Conservation (phyloP, 208 protist species). For the Crithidia expoeki region DNA sequence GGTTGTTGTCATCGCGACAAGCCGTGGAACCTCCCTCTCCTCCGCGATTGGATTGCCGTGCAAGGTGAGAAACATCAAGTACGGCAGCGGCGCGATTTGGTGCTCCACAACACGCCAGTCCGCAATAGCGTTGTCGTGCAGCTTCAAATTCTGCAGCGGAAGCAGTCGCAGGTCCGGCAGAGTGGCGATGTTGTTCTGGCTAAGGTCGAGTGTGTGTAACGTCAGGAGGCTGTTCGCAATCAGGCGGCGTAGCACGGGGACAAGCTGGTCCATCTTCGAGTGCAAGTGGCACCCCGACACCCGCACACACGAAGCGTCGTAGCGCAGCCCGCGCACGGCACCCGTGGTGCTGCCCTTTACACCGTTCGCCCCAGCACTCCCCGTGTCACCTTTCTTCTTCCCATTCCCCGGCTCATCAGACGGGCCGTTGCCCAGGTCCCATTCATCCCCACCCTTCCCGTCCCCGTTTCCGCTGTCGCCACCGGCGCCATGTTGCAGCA, state of each 20-base stretch:
- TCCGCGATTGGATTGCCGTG: slow-evolving; percentile 87
- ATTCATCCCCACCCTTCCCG: slow-evolving; percentile 4
- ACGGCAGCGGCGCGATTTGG: slow-evolving; percentile 65
- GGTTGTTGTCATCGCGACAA: not conserved
- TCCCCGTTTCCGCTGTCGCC: slow-evolving; percentile 3
- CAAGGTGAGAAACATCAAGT: slow-evolving; percentile 62
- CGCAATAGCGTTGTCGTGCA: slow-evolving; percentile 79
- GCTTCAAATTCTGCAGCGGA: slow-evolving; percentile 69
- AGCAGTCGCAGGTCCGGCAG: slow-evolving; percentile 73
- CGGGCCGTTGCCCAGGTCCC: slow-evolving; percentile 2
- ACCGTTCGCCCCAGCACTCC: not conserved
- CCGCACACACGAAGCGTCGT: slow-evolving; percentile 73
- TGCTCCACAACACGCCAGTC: slow-evolving; percentile 77
- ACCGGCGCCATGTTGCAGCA: slow-evolving; percentile 32
- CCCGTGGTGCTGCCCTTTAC: no score
- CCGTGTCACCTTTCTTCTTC: not conserved
- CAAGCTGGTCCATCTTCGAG: slow-evolving; percentile 52
- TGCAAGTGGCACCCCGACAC: slow-evolving; percentile 64
- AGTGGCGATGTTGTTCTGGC: slow-evolving; percentile 61
- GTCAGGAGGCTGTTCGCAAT: slow-evolving; percentile 77
- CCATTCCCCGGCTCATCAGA: not conserved
- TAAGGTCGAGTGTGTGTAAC: slow-evolving; percentile 79
- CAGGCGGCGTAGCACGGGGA: slow-evolving; percentile 71
- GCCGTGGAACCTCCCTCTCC: slow-evolving; percentile 13
- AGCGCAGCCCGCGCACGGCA: slow-evolving; percentile 28